Conservation (phyloP, 495 filamentous ascomycete species). For the Podospora pseudocomata region DNA sequence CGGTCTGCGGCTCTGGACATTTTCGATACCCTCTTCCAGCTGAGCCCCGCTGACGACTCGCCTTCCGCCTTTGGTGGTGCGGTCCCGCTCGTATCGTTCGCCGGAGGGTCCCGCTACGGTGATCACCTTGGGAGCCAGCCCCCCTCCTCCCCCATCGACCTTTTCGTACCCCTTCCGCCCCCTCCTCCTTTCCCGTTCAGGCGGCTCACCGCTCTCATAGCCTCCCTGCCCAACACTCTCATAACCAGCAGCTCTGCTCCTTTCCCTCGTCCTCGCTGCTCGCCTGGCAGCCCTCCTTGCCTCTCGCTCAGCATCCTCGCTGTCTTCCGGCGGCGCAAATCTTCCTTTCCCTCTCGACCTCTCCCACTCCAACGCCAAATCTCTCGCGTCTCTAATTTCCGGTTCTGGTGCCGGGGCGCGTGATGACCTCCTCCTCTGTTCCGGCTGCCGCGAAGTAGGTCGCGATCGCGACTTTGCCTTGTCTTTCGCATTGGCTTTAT, state of each 20-base stretch:
- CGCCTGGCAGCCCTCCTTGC: background rate
- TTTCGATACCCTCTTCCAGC: slow-evolving; percentile 59
- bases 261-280: background rate
- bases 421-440: slow-evolving; percentile 24
- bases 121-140: background rate
- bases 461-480: slow-evolving; percentile 13
- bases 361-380: slow-evolving; percentile 31
- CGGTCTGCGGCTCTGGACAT: background rate
- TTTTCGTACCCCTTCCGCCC: background rate
- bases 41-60: slow-evolving; percentile 65
- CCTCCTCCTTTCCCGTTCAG: background rate
- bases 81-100: slow-evolving; percentile 19
- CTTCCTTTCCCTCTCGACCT: slow-evolving; percentile 35
- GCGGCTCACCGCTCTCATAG: background rate
- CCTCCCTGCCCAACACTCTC: slow-evolving; percentile 3
- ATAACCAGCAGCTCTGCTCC: slow-evolving; percentile 1
- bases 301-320: slow-evolving; percentile 12
- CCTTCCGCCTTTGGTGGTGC: slow-evolving; percentile 40
- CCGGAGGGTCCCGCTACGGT: background rate
- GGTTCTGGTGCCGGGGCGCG: background rate
- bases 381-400: slow-evolving; percentile 2
- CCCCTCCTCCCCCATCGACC: background rate
- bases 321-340: slow-evolving; percentile 10
- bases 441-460: slow-evolving; percentile 20
- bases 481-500: slow-evolving; percentile 50